These are phyloP conservation scores for Casuarina equisetifolia DNA, from an alignment of 306 rosid species.

Conservation along the genomic window DNA sequence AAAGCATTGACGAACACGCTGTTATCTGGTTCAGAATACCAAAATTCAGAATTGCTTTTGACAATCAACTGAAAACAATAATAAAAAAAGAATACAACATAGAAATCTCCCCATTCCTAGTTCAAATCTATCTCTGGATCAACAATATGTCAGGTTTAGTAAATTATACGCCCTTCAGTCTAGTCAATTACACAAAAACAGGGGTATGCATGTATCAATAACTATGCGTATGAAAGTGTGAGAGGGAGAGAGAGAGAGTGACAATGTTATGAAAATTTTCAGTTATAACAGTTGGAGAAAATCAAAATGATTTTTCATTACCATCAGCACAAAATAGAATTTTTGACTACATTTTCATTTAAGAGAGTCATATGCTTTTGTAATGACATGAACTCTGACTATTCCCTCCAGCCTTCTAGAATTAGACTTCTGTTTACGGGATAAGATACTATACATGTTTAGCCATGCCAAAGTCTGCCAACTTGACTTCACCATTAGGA, in stretches of 20 bases:
- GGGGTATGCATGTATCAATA: conserved; percentile 14
- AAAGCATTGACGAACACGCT: conserved; percentile 74
- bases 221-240: conserved; percentile 1
- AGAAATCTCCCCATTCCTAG: neutral
- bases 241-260: conserved; percentile 9
- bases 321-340: neutral
- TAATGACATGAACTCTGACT: neutral
- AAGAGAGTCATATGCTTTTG: neutral
- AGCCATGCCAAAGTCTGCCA: conserved; percentile 99
- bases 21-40: conserved; percentile 60
- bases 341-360: neutral
- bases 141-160: conserved; percentile 14
- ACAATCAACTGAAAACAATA: conserved; percentile 15
- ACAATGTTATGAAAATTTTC: neutral
- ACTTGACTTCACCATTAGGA: conserved; percentile 92
- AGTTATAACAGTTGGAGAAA: conserved; percentile 11
- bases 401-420: conserved; percentile 20
- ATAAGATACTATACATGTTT: conserved; percentile 62
- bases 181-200: neutral
- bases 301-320: conserved; percentile 3
- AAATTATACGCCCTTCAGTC: conserved; percentile 6
- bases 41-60: conserved; percentile 22
- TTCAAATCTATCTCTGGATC: conserved; percentile 1
- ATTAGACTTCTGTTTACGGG: conserved; percentile 33
- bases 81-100: conserved; percentile 1